Evolutionary conservation across 225 moss, liverwort and hornwort species (phyloP), one percentile per base, ranked within the genome.

Genomic region (Rhytidiadelphus loreus): DNA sequence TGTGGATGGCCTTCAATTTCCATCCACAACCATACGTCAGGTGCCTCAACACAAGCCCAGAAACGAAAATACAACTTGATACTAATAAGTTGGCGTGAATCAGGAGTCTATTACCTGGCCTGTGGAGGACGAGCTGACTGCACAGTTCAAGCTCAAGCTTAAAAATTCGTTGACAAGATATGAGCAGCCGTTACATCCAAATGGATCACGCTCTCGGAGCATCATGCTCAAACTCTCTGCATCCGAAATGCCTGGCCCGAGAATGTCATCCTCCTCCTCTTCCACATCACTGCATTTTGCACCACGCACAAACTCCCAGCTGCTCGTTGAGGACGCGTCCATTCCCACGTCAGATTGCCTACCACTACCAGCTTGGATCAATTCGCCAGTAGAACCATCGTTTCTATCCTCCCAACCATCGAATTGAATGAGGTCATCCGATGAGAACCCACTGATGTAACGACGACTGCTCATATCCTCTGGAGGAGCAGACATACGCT

Each of bases 141-240:
- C 85, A 90, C 86, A 84, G 72, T 73, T 87, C 80, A 89, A 56
- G 74, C 86, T 92, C 88, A 93, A 89, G 87, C 60, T 88, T 43
- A 89, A 24, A 44, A 92, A 92, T 44, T 89, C 90, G 19, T 82
- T 71, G 76, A 90, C 86, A 16, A 93, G 91, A 63, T 88, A 37
- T 63, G 87, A 89, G 86, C 92, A 90, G 48, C 56, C 91, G 58
- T 82, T 48, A 70, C 92, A 89, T 66, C 92, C 92, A 84, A 92
- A 90, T 26, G 93, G 93, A 89, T 92, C 93, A 52, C 89, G 80
- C 25, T 80, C 87, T 81, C 69, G 83, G 62, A 93, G 80, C 90
- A 92, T 90, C 83, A 62, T 41, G 39, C 84, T 70, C 89, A 93
- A 90, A 86, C 89, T 90, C 90, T 92, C 92, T 24, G 90, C 93